phyloP scores from a whole-genome alignment of 176 grass and related monocot species.

The Lolium rigidum region DNA sequence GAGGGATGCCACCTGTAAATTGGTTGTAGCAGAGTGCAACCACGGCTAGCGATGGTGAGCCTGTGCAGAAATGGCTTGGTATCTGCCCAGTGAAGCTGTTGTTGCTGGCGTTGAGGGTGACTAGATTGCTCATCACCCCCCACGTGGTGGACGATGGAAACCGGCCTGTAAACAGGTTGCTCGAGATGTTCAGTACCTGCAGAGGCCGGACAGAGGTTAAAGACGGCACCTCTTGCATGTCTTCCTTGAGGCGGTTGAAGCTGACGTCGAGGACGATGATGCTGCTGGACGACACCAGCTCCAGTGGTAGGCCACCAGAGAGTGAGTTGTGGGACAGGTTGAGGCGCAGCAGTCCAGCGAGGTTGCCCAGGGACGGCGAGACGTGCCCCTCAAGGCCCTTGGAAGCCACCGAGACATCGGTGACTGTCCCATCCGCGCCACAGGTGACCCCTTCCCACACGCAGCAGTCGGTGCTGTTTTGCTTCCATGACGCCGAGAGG shows the following conservation, averaged over 20 bases:
- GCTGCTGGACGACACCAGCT: slow-evolving; percentile 34
- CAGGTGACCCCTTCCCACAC: slow-evolving; percentile 54
- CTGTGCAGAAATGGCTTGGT: slow-evolving; percentile 39
- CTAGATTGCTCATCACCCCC: slow-evolving; percentile 37
- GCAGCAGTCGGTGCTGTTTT: slow-evolving; percentile 49
- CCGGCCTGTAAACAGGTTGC: slow-evolving; percentile 40
- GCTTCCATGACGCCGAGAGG: slow-evolving; percentile 37
- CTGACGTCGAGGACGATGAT: slow-evolving; percentile 51
- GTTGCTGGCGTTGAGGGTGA: slow-evolving; percentile 47
- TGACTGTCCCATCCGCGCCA: slow-evolving; percentile 4
- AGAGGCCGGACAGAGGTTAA: slow-evolving; percentile 12
- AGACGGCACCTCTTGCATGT: slow-evolving; percentile 26
- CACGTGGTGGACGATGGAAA: slow-evolving; percentile 46
- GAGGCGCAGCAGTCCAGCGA: slow-evolving; percentile 37
- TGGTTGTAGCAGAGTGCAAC: slow-evolving; percentile 57
- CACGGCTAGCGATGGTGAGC: neutral
- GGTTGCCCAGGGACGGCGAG: slow-evolving; percentile 47
- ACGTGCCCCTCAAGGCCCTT: slow-evolving; percentile 44
- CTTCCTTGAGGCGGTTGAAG: slow-evolving; percentile 47
- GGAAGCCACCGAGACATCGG: slow-evolving; percentile 34
- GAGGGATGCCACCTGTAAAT: slow-evolving; percentile 42
- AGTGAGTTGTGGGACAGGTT: slow-evolving; percentile 58
- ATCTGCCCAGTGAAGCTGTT: slow-evolving; percentile 62
- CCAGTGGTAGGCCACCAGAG: slow-evolving; percentile 17
- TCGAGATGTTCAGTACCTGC: slow-evolving; percentile 58